Evolutionary conservation across 73 alveolate genomes (phyloP).

Genomic region (Paramecium tetraurelia): DNA sequence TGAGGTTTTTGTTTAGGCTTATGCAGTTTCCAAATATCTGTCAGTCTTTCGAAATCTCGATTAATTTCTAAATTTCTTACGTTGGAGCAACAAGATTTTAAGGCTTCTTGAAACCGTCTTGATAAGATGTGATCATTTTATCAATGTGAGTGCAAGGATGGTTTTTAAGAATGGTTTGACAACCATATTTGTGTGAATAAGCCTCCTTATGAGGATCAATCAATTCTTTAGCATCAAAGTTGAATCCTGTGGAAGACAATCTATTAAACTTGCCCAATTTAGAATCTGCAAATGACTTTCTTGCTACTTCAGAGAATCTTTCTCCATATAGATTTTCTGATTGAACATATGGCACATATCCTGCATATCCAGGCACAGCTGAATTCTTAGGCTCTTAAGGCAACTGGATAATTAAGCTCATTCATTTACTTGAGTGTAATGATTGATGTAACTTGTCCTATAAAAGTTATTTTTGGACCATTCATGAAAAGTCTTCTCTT

Average conservation of each 20-base stretch:
- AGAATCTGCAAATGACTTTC: conserved; percentile 26
- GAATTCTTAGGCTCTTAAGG: conserved; percentile 53
- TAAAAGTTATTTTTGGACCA: conserved; percentile 59
- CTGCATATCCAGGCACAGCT: conserved; percentile 65
- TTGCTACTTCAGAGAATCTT: conserved; percentile 10
- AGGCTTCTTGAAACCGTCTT: conserved; percentile 51
- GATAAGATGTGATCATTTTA: conserved; percentile 1
- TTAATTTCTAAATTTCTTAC: background rate
- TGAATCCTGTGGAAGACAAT: conserved; percentile 41
- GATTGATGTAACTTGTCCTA: conserved; percentile 47
- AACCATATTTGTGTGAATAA: conserved; percentile 36
- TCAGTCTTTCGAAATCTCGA: conserved; percentile 36
- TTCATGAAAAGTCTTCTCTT: conserved; percentile 39
- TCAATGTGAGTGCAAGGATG: conserved; percentile 27
- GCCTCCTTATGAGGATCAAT: conserved; percentile 35
- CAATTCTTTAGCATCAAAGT: conserved; percentile 28
- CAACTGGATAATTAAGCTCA: background rate
- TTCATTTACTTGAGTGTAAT: background rate
- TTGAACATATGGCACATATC: conserved; percentile 50
- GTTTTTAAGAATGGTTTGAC: conserved; percentile 3
- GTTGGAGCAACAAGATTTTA: conserved; percentile 33
- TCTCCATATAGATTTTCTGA: conserved; percentile 43
- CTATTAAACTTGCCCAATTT: conserved; percentile 36
- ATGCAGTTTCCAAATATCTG: background rate
- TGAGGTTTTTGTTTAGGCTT: conserved; percentile 28